Evolutionary conservation across 1,139 yeast genomes (phyloP), one percentile per base, ranked within the genome.

Genomic region (Cylindricascospora bacillispora): DNA sequence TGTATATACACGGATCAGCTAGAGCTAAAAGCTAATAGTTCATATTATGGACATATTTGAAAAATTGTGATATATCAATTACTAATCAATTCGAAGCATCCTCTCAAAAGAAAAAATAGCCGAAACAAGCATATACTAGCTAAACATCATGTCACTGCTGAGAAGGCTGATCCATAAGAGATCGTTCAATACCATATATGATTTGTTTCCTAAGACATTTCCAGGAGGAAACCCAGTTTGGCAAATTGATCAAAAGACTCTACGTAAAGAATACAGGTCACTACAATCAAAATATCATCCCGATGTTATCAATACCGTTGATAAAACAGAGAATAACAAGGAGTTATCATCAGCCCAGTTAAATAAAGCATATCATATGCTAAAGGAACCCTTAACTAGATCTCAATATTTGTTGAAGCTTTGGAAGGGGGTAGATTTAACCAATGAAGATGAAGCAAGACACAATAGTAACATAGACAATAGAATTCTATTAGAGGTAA

Each of bases 231-330:
- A 76, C 2, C 89, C 92, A 1, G 54, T 69, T 15, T 86, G 85
- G 57, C 45, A 54, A 5, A 56, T 83, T 10, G 73, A 81, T 41
- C 48, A 60, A 7, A 59, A 63, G 32, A 47, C 56, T 9, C 62
- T 89, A 31, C 67, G 93, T 31, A 65, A 72, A 35, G 98, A 89
- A 49, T 86, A 74, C 49, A 61, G 93, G 28, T 46, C 49, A 6
- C 59, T 85, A 22, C 97, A 89, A 51, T 69, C 80, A 23, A 60
- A 65, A 37, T 66, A 70, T 30, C 98, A 86, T 48, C 98, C 98
- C 0, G 98, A 86, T 51, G 61, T 67, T 22, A 49, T 61, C 3
- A 21, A 30, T 5, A 31, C 30, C 19, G 33, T 29, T 23, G 35
- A 25, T n/a, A 38, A 30, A 3, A 39, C 34, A 20, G 45, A 33